Percentiles rank a stretch among this genome's conserved stretches.
phyloP scores from a whole-genome alignment of 1,284 basidiomycete genomes.

The Neotropicomus parvogracilis region DNA sequence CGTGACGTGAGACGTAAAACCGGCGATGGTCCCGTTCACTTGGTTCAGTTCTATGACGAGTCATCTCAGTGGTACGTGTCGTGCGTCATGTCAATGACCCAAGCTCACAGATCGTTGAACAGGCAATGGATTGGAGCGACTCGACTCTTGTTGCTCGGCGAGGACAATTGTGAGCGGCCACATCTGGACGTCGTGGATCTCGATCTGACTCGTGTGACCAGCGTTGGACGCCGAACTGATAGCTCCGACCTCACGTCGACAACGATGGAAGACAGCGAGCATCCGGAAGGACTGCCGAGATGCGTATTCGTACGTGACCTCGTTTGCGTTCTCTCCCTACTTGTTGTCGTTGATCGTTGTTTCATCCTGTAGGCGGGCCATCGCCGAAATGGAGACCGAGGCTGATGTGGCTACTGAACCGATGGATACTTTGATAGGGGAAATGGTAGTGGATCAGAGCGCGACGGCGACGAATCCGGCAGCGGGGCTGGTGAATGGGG shows the following conservation, averaged over 20 bases:
- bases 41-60: slow-evolving; percentile 71
- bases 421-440: slow-evolving; percentile 17
- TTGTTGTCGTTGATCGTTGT: slow-evolving; percentile 2
- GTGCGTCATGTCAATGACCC: not conserved
- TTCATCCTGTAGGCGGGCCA: slow-evolving; percentile 36
- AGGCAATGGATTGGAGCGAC: slow-evolving; percentile 52
- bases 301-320: slow-evolving; percentile 44
- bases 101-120: slow-evolving; percentile 20
- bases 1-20: slow-evolving; percentile 33
- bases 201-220: slow-evolving; percentile 23
- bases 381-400: slow-evolving; percentile 49
- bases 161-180: slow-evolving; percentile 48
- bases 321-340: not conserved
- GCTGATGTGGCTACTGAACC: slow-evolving; percentile 19
- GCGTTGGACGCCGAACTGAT: slow-evolving; percentile 53
- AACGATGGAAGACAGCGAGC: slow-evolving; percentile 48
- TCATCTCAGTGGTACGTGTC: slow-evolving; percentile 51
- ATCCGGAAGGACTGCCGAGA: slow-evolving; percentile 45
- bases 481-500: not conserved
- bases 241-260: slow-evolving; percentile 39
- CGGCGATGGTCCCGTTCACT: slow-evolving; percentile 40
- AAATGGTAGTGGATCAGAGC: not conserved
- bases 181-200: not conserved
- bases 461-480: not conserved
- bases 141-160: slow-evolving; percentile 53